Conservation (phyloP, 1,139 yeast genomes). For the Candida sp. region DNA sequence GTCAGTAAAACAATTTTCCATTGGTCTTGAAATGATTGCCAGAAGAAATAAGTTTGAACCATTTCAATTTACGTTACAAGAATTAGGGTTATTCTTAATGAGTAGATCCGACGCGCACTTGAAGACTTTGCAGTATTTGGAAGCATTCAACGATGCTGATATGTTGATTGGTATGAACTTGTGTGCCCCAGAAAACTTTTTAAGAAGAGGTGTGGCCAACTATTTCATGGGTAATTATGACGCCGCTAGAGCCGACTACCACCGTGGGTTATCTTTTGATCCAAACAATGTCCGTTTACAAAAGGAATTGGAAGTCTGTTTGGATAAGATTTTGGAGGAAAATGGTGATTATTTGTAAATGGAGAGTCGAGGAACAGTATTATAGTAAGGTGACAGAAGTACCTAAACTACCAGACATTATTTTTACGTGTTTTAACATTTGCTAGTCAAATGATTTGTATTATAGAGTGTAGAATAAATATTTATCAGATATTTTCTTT, state of each 20-base stretch:
- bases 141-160: constrained; percentile 82
- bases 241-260: constrained; percentile 73
- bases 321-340: constrained; percentile 47
- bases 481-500: no score
- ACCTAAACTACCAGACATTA: no score
- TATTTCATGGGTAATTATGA: constrained; percentile 65
- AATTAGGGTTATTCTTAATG: constrained; percentile 66
- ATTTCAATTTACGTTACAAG: constrained; percentile 76
- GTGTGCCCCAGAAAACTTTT: constrained; percentile 75
- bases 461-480: no score
- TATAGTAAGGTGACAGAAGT: no score
- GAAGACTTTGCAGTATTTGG: constrained; percentile 58
- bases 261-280: constrained; percentile 69
- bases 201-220: constrained; percentile 77
- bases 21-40: constrained; percentile 80
- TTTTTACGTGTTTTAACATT: no score
- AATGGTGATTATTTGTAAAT: constrained; percentile 45
- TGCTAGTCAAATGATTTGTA: no score
- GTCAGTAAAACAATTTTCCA: constrained; percentile 66
- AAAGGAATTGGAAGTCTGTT: constrained; percentile 42
- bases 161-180: constrained; percentile 62
- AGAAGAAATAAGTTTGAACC: constrained; percentile 87
- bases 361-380: no score
- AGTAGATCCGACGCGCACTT: constrained; percentile 84
- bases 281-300: constrained; percentile 46